These are phyloP conservation scores for Trichosporon ovoides DNA, from an alignment of 1,284 basidiomycete genomes.

Conservation along the genomic window DNA sequence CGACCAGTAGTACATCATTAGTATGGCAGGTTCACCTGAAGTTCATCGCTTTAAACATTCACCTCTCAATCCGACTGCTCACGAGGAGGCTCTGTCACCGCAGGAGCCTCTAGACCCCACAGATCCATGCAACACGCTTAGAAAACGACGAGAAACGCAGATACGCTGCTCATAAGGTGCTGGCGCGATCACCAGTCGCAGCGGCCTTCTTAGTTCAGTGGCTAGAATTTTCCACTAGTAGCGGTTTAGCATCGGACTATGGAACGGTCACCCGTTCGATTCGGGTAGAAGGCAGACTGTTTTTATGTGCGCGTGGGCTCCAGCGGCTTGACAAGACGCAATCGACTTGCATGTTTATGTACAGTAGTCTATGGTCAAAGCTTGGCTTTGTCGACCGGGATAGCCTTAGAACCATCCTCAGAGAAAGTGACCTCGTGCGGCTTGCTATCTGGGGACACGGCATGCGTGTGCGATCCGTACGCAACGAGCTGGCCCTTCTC, in stretches of 20 bases:
- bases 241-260: not conserved
- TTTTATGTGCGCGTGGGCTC: too few species aligned
- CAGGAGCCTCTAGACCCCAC: too few species aligned
- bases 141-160: too few species aligned
- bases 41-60: too few species aligned
- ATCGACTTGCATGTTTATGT: not conserved
- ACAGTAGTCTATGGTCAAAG: not conserved
- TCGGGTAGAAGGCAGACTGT: conserved; percentile 1
- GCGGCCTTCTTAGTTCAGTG: conserved; percentile 2
- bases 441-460: not conserved
- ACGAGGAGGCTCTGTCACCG: too few species aligned
- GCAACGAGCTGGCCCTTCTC: conserved; percentile 11
- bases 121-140: too few species aligned
- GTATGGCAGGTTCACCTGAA: too few species aligned
- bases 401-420: conserved; percentile 4
- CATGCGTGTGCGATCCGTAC: conserved; percentile 17
- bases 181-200: too few species aligned
- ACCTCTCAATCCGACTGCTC: too few species aligned
- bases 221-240: conserved; percentile 6
- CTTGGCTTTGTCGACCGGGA: conserved; percentile 11
- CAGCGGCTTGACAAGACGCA: not conserved
- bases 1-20: too few species aligned
- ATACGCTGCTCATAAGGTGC: too few species aligned
- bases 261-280: conserved; percentile 6
- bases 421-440: conserved; percentile 9